phyloP scores from a whole-genome alignment of 23 red algal genomes.

The Gracilaria domingensis region DNA sequence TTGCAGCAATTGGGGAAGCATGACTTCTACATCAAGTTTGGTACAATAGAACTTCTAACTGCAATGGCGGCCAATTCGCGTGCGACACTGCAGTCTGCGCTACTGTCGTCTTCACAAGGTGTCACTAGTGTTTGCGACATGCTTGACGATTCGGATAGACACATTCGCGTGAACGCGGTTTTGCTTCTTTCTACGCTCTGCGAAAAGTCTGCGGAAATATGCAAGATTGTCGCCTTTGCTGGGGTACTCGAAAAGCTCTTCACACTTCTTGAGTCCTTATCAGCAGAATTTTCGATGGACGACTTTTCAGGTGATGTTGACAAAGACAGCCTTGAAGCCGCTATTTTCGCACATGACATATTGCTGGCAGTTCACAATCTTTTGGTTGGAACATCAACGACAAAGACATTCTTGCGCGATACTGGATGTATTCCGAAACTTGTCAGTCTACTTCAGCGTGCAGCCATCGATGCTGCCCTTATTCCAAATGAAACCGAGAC shows the following conservation, averaged over 20 bases:
- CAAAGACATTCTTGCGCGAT: slow-evolving; percentile 85
- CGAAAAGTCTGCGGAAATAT: slow-evolving; percentile 71
- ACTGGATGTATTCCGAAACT: slow-evolving; percentile 89
- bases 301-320: slow-evolving; percentile 55
- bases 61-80: slow-evolving; percentile 69
- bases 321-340: slow-evolving; percentile 54
- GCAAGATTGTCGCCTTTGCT: slow-evolving; percentile 92
- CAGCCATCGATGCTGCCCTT: slow-evolving; percentile 21
- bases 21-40: slow-evolving; percentile 89
- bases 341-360: slow-evolving; percentile 79
- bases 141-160: slow-evolving; percentile 72
- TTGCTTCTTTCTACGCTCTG: slow-evolving; percentile 80
- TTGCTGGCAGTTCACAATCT: slow-evolving; percentile 74
- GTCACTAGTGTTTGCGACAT: slow-evolving; percentile 79
- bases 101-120: slow-evolving; percentile 68
- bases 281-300: slow-evolving; percentile 19
- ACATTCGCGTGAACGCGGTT: slow-evolving; percentile 77
- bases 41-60: slow-evolving; percentile 86
- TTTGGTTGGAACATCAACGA: slow-evolving; percentile 65
- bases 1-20: slow-evolving; percentile 80
- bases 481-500: slow-evolving; percentile 3
- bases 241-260: slow-evolving; percentile 92
- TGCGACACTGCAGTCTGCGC: slow-evolving; percentile 38
- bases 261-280: slow-evolving; percentile 51
- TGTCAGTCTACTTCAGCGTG: slow-evolving; percentile 51